These are phyloP conservation scores for Sarcodon aspratus DNA, from an alignment of 768 basidiomycete genomes.

Conservation along the genomic window DNA sequence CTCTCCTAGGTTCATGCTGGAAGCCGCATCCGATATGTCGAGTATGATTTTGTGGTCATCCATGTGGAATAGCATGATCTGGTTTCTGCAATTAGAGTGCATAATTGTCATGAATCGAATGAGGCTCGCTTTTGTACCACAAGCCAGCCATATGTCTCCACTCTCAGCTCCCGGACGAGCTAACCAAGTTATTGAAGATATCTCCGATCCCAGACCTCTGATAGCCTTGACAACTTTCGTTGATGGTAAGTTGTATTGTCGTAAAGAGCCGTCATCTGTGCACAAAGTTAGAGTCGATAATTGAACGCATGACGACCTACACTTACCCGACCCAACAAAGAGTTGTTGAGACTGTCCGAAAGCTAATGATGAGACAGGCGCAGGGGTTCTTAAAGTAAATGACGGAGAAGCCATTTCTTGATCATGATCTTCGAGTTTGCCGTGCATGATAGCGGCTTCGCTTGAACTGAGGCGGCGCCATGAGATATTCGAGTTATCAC, in stretches of 20 bases:
- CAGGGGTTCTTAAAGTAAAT: slow-evolving; percentile 27
- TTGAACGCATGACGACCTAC: background rate
- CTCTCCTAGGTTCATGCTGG: slow-evolving; percentile 33
- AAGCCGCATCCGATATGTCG: slow-evolving; percentile 34
- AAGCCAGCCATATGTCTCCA: slow-evolving; percentile 54
- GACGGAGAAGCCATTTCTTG: background rate
- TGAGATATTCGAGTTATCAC: slow-evolving; percentile 1
- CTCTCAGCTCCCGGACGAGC: slow-evolving; percentile 25
- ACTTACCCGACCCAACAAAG: slow-evolving; percentile 52
- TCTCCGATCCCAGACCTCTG: slow-evolving; percentile 40
- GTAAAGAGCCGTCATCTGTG: slow-evolving; percentile 58
- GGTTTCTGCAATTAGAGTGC: background rate
- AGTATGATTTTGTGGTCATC: slow-evolving; percentile 42
- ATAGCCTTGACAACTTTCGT: slow-evolving; percentile 55
- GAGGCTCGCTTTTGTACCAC: slow-evolving; percentile 38
- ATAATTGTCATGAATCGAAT: background rate
- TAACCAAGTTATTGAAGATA: slow-evolving; percentile 50
- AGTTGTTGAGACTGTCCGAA: slow-evolving; percentile 37
- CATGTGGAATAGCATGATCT: slow-evolving; percentile 33
- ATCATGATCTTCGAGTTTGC: background rate
- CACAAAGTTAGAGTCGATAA: slow-evolving; percentile 1
- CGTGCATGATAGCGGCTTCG: background rate
- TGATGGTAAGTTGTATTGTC: slow-evolving; percentile 51
- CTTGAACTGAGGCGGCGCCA: slow-evolving; percentile 4
- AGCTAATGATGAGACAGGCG: slow-evolving; percentile 42